Percentiles rank a stretch among this genome's conserved stretches.
Evolutionary conservation across 345 rosid genomes (phyloP).

Genomic region (Hevea brasiliensis): DNA sequence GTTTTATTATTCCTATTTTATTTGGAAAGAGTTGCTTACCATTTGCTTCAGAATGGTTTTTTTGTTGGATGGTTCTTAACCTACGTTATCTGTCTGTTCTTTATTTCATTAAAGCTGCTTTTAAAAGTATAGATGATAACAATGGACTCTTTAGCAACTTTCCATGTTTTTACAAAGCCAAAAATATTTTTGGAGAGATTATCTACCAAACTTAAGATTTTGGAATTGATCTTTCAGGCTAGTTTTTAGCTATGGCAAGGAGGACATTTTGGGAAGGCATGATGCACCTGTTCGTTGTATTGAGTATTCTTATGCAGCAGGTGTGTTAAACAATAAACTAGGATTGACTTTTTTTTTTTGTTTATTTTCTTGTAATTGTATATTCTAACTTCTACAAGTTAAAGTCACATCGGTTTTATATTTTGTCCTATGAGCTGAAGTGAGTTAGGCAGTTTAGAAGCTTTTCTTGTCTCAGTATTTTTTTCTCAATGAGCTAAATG

Average conservation of each 20-base stretch:
- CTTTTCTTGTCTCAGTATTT: not conserved
- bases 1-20: not conserved
- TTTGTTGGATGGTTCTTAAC: not conserved
- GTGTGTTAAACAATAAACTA: constrained; percentile 44
- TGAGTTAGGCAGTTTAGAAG: not conserved
- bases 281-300: constrained; percentile 89
- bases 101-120: not conserved
- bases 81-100: not conserved
- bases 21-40: not conserved
- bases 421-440: not conserved
- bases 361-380: not conserved
- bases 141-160: not conserved
- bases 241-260: constrained; percentile 75
- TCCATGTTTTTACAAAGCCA: not conserved
- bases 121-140: not conserved
- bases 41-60: not conserved
- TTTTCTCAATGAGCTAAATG: no score
- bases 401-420: no score
- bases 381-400: not conserved
- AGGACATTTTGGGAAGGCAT: constrained; percentile 81
- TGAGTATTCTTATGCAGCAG: constrained; percentile 94
- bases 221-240: constrained; percentile 56
- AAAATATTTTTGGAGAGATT: not conserved
- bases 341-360: not conserved
- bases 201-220: constrained; percentile 4